Conservation (phyloP, 1,284 basidiomycete species). For the Naganishia albida region DNA sequence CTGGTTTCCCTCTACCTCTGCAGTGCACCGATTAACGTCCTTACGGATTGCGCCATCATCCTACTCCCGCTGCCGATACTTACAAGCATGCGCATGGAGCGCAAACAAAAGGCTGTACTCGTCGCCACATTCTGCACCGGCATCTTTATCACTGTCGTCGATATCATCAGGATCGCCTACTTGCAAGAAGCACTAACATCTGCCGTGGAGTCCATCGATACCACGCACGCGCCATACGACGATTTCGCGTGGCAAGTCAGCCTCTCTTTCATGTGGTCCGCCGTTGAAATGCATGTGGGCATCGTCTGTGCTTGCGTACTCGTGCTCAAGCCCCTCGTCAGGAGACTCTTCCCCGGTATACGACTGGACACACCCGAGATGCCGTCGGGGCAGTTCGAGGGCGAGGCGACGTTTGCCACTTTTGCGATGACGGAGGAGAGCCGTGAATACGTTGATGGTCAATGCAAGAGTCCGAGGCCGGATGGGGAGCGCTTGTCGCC, state of each 20-base stretch:
- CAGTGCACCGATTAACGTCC: conserved; percentile 51
- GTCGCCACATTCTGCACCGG: conserved; percentile 51
- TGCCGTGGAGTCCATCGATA: conserved; percentile 1
- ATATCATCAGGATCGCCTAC: conserved; percentile 51
- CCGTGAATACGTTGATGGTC: too few relatives aligned
- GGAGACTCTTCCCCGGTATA: conserved; percentile 10
- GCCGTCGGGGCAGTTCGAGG: conserved; percentile 25
- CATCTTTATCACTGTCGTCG: conserved; percentile 51
- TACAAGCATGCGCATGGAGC: conserved; percentile 50
- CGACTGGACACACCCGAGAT: conserved; percentile 13
- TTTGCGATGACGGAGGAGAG: background rate
- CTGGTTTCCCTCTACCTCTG: conserved; percentile 50
- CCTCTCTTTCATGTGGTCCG: conserved; percentile 51
- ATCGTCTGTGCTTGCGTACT: conserved; percentile 50
- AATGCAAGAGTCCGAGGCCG: background rate
- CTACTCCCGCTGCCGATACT: conserved; percentile 52
- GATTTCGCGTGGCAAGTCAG: conserved; percentile 48
- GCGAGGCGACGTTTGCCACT: background rate
- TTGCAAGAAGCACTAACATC: conserved; percentile 36
- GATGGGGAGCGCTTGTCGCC: background rate
- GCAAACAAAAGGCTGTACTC: conserved; percentile 49
- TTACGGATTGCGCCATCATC: conserved; percentile 52
- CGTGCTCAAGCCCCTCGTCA: conserved; percentile 52
- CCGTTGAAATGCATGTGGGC: conserved; percentile 50
- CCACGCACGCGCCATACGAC: conserved; percentile 19